These are phyloP conservation scores for Sphaerobolus stellatus DNA, from an alignment of 1,284 basidiomycete species.

Conservation along the genomic window DNA sequence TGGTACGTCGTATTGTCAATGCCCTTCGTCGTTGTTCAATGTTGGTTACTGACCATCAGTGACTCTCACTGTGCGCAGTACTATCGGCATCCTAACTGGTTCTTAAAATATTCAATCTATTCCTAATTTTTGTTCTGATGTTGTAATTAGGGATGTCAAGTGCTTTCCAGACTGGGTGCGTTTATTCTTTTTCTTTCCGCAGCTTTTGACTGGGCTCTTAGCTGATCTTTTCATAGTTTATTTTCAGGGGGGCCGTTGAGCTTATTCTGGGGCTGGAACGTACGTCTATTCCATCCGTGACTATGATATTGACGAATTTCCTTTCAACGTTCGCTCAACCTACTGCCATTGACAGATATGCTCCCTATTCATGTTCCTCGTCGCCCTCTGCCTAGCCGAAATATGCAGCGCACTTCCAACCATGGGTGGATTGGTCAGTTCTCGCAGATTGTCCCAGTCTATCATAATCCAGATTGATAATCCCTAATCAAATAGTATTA, in stretches of 20 bases:
- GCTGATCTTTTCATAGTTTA: constrained; percentile 3
- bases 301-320: neutral
- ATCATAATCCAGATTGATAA: constrained; percentile 4
- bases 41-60: neutral
- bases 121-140: neutral
- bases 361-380: constrained; percentile 59
- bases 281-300: constrained; percentile 28
- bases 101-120: neutral
- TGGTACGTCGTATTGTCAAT: constrained; percentile 22
- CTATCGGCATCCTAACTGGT: constrained; percentile 59
- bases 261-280: constrained; percentile 67
- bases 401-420: constrained; percentile 49
- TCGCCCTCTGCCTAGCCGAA: constrained; percentile 56
- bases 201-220: neutral
- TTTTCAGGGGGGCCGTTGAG: constrained; percentile 51
- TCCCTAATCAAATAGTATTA: constrained; percentile 46
- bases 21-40: neutral
- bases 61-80: constrained; percentile 25
- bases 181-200: neutral
- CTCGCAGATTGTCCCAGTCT: neutral
- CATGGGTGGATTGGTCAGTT: constrained; percentile 15
- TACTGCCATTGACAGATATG: constrained; percentile 41
- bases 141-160: constrained; percentile 24
- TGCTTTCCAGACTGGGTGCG: constrained; percentile 55
- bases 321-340: neutral